A percentile compares a stretch with the other conserved stretches of the same genome.
phyloP scores from a whole-genome alignment of 305 asterid species.

The Solanum hybrid region DNA sequence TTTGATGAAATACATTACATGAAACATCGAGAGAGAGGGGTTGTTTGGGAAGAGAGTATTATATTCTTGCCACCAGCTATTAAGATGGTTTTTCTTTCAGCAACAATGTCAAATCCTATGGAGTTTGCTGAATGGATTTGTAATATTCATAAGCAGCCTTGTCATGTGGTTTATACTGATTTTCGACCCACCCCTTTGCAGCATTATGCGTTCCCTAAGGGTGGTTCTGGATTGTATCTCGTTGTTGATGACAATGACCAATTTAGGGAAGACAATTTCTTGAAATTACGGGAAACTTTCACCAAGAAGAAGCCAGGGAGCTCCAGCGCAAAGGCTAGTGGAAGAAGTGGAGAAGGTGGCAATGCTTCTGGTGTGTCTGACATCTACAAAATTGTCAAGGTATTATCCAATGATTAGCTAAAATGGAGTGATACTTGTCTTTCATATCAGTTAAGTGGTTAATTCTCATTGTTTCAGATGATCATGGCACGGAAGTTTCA shows the following conservation, averaged over 20 bases:
- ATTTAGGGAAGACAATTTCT: conserved; percentile 84
- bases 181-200: conserved; percentile 95
- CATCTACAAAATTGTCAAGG: conserved; percentile 94
- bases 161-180: conserved; percentile 96
- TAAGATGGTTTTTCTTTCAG: conserved; percentile 85
- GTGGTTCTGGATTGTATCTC: conserved; percentile 89
- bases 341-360: conserved; percentile 61
- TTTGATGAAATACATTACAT: conserved; percentile 98
- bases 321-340: conserved; percentile 48
- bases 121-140: conserved; percentile 89
- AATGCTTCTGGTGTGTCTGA: conserved; percentile 68
- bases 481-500: conserved; percentile 94
- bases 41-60: conserved; percentile 98
- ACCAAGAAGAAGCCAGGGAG: conserved; percentile 39
- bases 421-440: neutral
- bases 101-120: conserved; percentile 77
- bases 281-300: conserved; percentile 77
- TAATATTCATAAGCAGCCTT: conserved; percentile 86
- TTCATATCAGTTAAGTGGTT: neutral
- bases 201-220: conserved; percentile 88
- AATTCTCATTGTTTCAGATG: conserved; percentile 50
- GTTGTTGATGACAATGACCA: conserved; percentile 95
- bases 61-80: conserved; percentile 91
- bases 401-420: neutral
- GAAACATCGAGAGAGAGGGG: conserved; percentile 98